Conservation (phyloP, 176 grass and related monocot species). For the Rhipidocladum racemiflorum region DNA sequence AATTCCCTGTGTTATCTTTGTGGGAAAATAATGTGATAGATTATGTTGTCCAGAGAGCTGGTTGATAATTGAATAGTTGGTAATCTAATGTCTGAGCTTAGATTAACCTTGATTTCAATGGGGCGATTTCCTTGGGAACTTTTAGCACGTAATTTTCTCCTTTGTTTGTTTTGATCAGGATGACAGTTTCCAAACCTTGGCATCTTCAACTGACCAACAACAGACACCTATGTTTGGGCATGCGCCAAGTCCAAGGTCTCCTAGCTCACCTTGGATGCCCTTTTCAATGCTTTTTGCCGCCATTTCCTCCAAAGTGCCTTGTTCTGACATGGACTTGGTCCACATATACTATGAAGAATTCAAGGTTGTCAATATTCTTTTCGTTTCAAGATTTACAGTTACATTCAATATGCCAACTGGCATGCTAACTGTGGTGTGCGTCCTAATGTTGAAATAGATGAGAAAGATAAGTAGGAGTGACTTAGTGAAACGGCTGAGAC, state of each 20-base stretch:
- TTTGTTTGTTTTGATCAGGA: constrained; percentile 33
- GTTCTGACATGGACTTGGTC: constrained; percentile 58
- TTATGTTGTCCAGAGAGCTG: neutral
- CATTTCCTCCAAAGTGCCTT: constrained; percentile 69
- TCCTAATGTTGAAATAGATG: constrained; percentile 45
- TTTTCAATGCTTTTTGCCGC: constrained; percentile 81
- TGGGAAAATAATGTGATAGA: neutral
- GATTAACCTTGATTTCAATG: neutral
- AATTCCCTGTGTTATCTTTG: neutral
- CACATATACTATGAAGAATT: constrained; percentile 64
- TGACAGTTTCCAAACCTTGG: neutral
- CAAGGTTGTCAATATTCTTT: constrained; percentile 47
- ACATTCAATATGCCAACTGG: neutral
- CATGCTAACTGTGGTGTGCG: constrained; percentile 15
- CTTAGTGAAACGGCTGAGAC: constrained; percentile 49
- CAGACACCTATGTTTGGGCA: constrained; percentile 17
- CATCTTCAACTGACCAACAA: constrained; percentile 21
- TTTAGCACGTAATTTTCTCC: neutral
- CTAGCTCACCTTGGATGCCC: constrained; percentile 79
- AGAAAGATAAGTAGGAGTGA: constrained; percentile 71
- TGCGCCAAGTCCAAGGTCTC: constrained; percentile 30
- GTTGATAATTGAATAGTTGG: neutral
- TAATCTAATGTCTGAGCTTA: neutral
- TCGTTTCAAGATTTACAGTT: neutral
- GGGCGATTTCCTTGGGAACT: neutral